phyloP scores from a whole-genome alignment of 2,329 filamentous ascomycete species.

The Botrytis tulipae region DNA sequence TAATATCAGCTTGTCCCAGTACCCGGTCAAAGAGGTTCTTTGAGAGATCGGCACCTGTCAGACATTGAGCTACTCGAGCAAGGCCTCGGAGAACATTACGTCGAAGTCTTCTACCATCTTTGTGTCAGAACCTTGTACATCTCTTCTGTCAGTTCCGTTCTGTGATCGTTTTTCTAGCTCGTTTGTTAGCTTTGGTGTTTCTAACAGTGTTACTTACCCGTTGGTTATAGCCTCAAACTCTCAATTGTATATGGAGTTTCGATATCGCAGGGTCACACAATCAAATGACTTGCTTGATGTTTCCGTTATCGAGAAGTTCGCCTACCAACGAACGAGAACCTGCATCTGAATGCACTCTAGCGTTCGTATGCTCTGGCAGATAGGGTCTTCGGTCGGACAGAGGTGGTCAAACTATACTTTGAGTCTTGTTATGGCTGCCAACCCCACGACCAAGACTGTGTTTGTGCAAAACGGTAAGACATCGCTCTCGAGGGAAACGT shows the following conservation, averaged over 20 bases:
- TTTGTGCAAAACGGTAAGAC: neutral
- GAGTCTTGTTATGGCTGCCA: neutral
- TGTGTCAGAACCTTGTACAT: neutral
- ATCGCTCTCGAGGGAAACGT: neutral
- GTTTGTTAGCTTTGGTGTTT: neutral
- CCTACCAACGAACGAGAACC: neutral
- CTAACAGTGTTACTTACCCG: neutral
- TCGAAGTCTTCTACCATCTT: neutral
- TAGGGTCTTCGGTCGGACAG: neutral
- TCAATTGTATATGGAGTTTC: neutral
- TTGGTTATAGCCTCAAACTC: neutral
- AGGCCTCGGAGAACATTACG: neutral
- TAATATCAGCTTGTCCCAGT: neutral
- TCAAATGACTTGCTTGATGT: neutral
- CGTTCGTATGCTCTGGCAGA: neutral
- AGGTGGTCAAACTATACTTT: neutral
- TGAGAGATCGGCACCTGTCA: neutral
- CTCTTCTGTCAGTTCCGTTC: neutral
- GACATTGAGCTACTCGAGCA: neutral
- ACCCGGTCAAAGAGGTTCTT: neutral
- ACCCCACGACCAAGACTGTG: neutral
- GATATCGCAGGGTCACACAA: neutral
- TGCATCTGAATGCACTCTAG: neutral
- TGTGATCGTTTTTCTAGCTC: neutral
- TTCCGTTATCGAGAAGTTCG: neutral